Conservation (phyloP, 495 filamentous ascomycete species). For the Neurospora hispaniola region DNA sequence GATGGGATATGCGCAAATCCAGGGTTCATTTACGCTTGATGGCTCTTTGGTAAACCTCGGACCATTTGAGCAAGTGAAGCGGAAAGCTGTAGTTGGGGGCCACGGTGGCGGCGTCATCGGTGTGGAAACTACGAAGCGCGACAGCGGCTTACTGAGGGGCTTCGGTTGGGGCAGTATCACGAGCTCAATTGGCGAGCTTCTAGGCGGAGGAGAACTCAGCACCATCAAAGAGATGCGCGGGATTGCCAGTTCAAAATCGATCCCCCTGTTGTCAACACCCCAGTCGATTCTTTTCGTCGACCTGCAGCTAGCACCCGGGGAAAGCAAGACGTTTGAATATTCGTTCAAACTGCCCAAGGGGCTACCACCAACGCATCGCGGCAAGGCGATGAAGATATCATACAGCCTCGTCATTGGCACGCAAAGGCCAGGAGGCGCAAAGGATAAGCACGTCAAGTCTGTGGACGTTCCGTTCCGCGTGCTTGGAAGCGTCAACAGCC, state of each 20-base stretch:
- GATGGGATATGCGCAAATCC: constrained; percentile 97
- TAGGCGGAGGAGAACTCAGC: constrained; percentile 77
- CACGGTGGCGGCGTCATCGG: constrained; percentile 78
- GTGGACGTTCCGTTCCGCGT: constrained; percentile 94
- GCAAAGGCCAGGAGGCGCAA: constrained; percentile 66
- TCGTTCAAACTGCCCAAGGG: constrained; percentile 75
- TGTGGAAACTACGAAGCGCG: constrained; percentile 62
- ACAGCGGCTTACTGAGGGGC: constrained; percentile 69
- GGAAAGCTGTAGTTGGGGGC: constrained; percentile 81
- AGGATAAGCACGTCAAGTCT: constrained; percentile 76
- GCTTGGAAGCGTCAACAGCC: constrained; percentile 71
- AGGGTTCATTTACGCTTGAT: constrained; percentile 83
- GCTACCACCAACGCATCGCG: constrained; percentile 80
- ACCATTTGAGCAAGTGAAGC: constrained; percentile 89
- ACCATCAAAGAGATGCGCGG: constrained; percentile 91
- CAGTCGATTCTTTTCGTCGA: constrained; percentile 96
- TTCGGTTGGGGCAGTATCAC: constrained; percentile 86
- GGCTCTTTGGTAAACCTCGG: constrained; percentile 82
- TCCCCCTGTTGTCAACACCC: constrained; percentile 87
- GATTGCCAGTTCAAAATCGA: constrained; percentile 62
- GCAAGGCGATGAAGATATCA: constrained; percentile 85
- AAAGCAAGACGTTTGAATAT: constrained; percentile 80
- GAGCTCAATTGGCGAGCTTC: constrained; percentile 74
- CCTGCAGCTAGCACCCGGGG: constrained; percentile 73
- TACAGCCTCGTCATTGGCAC: constrained; percentile 91